These are phyloP conservation scores for Chytriomyces sp. DNA, from an alignment of 192 early-diverging fungal genomes.

Conservation along the genomic window DNA sequence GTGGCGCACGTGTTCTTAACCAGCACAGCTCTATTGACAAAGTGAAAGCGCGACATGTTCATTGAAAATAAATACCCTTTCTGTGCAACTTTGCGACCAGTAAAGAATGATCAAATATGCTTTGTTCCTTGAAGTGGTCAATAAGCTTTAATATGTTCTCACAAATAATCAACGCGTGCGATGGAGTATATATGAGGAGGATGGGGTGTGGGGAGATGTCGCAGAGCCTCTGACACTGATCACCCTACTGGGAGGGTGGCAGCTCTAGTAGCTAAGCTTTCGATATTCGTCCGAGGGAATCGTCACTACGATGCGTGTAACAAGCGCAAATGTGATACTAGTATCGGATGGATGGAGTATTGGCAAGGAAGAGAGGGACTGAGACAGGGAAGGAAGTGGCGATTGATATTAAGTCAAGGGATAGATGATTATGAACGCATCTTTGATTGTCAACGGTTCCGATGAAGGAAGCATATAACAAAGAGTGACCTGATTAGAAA, in stretches of 20 bases:
- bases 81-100: no score
- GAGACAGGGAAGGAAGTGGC: not conserved
- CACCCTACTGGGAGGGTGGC: not conserved
- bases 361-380: not conserved
- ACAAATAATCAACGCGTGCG: no score
- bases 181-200: not conserved
- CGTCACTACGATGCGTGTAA: not conserved
- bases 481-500: conserved; percentile 1
- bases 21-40: no score
- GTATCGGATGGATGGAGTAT: not conserved
- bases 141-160: no score
- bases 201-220: not conserved
- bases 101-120: no score
- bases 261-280: conserved; percentile 9
- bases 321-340: not conserved
- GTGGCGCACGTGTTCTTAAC: no score
- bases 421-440: no score
- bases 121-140: no score
- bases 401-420: no score
- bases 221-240: conserved; percentile 11
- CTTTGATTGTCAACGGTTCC: no score
- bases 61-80: no score
- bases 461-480: not conserved
- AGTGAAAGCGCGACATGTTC: no score
- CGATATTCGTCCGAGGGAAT: conserved; percentile 15